Base-by-base conservation (phyloP, 129 eudicot species). In the Rutidosis leptorrhynchoides region DNA sequence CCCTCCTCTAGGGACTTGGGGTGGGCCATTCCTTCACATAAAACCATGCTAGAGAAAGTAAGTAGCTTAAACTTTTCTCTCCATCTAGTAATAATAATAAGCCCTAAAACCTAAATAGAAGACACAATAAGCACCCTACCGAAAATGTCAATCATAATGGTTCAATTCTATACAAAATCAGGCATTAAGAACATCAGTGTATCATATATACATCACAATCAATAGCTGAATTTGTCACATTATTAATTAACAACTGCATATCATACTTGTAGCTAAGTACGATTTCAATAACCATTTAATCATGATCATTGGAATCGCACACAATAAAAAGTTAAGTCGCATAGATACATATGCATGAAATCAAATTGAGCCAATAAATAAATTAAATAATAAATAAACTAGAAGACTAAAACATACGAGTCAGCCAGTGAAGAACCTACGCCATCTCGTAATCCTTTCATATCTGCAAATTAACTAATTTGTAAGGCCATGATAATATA, bases 401-500 rank as follows among this genome's bases (percentile, higher is more conserved):
- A 2, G 7, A 70, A 45, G n/a, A 72, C 12, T 12, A 67, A 4
- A 74, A 27, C 98, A 71, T 71, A 93, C 99, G 95, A 83, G 82
- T 94, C 97, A 55, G 78, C 95, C 7, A 95, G 87, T 19, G 96
- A 85, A 52, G 96, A 72, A 46, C 77, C 95, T 25, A 69, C 84
- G 71, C 88, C 99, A 69, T 94, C 99, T 33, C 96, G 84, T 53
- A 84, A 77, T 35, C 99, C 80, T 75, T 94, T 94, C 99, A 94
- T 94, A 65, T 67, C 96, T 93, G 80, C 84, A 74, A 49, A 78
- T 3, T 54, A 51, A 52, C 51, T 68, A 27, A 63, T 29, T 49
- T 25, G 40, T 24, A 49, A 45, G 6, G 1, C 7, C 40, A 74
- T 15, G 45, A 40, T 40, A 40, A 16, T 40, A 11, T 2, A 10